These are phyloP conservation scores for Volvox carteri DNA, from an alignment of 163 green algal genomes.

Conservation along the genomic window DNA sequence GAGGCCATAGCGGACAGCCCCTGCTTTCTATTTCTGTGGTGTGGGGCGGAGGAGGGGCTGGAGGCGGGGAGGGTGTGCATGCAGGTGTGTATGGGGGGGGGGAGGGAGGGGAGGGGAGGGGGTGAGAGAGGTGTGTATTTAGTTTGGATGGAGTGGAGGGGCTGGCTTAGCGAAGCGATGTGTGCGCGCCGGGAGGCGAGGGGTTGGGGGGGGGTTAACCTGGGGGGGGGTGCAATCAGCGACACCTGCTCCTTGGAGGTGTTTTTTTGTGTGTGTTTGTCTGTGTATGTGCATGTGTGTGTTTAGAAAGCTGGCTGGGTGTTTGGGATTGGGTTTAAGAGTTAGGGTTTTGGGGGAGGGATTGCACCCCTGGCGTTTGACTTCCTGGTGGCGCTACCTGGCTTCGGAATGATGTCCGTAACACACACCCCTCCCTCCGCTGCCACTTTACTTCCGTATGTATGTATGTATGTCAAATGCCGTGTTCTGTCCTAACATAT, in stretches of 20 bases:
- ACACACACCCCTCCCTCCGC: not conserved
- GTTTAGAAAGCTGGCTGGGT: too few relatives aligned
- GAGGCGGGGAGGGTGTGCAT: slow-evolving; percentile 84
- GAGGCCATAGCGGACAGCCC: slow-evolving; percentile 83
- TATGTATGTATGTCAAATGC: too few relatives aligned
- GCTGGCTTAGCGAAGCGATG: not conserved
- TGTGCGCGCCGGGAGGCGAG: not conserved
- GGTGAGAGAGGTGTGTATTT: not conserved
- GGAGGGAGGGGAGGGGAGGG: not conserved
- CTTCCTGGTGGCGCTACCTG: too few relatives aligned
- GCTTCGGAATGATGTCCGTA: too few relatives aligned
- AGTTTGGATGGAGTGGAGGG: not conserved
- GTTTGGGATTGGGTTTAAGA: too few relatives aligned
- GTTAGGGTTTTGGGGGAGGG: too few relatives aligned
- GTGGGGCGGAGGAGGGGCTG: slow-evolving; percentile 85
- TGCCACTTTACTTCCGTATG: too few relatives aligned
- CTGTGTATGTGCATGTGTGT: not conserved
- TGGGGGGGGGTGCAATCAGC: too few relatives aligned
- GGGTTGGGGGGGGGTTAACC: too few relatives aligned
- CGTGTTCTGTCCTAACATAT: too few relatives aligned
- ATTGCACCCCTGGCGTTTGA: too few relatives aligned
- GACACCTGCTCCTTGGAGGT: too few relatives aligned
- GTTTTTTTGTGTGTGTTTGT: not conserved
- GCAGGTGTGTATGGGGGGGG: slow-evolving; percentile 57
- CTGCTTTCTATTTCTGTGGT: slow-evolving; percentile 89